These are phyloP conservation scores for Phytophthora ramorum DNA, from an alignment of 352 stramenopile genomes.

Conservation along the genomic window DNA sequence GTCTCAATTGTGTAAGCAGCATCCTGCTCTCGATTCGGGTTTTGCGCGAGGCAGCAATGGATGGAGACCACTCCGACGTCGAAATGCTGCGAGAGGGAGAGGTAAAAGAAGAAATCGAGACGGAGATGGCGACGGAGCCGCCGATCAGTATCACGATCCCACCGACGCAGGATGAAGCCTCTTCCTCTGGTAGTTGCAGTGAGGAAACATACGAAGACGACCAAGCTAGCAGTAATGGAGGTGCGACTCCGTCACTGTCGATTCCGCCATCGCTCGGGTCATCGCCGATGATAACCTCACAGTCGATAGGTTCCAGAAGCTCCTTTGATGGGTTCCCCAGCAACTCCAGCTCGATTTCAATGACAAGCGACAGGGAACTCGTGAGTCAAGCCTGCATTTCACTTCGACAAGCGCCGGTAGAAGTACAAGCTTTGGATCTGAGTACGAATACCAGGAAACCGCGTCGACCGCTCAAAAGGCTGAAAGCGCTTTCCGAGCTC, in stretches of 20 bases:
- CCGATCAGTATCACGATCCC: slow-evolving; percentile 31
- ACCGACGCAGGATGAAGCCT: slow-evolving; percentile 8
- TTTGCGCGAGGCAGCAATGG: slow-evolving; percentile 10
- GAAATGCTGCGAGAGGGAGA: slow-evolving; percentile 18
- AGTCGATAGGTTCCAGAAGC: slow-evolving; percentile 30
- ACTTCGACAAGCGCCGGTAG: slow-evolving; percentile 29
- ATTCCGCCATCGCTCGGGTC: slow-evolving; percentile 24
- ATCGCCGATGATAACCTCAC: slow-evolving; percentile 22
- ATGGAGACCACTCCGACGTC: slow-evolving; percentile 17
- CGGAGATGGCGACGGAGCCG: slow-evolving; percentile 5
- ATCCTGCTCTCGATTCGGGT: slow-evolving; percentile 10
- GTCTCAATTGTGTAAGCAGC: background rate
- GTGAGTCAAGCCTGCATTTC: slow-evolving; percentile 43
- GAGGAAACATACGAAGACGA: slow-evolving; percentile 23
- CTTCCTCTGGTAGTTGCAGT: slow-evolving; percentile 17
- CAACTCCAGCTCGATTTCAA: slow-evolving; percentile 17
- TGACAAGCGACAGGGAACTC: slow-evolving; percentile 47
- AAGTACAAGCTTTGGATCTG: slow-evolving; percentile 51
- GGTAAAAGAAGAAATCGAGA: slow-evolving; percentile 6
- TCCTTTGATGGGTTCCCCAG: slow-evolving; percentile 39
- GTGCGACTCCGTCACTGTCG: slow-evolving; percentile 13
- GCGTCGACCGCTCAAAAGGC: slow-evolving; percentile 64
- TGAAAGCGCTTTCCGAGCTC: slow-evolving; percentile 57
- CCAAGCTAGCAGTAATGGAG: slow-evolving; percentile 16
- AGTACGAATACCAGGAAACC: slow-evolving; percentile 56